These are phyloP conservation scores for Stellera chamaejasme DNA, from an alignment of 345 rosid species.

Conservation along the genomic window DNA sequence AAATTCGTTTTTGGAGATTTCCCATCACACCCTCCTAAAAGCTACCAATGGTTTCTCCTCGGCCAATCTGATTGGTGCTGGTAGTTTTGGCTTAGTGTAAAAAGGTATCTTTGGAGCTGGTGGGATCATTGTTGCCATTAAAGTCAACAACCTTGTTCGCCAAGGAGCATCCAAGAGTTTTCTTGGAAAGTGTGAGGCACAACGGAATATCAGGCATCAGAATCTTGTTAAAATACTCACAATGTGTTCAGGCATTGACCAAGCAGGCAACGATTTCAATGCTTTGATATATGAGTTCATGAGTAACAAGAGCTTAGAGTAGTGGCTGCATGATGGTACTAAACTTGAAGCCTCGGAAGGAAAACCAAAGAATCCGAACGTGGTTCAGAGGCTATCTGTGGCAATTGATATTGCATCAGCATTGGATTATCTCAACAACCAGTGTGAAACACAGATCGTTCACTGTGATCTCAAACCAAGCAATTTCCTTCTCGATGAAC, in stretches of 20 bases:
- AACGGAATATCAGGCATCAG: constrained; percentile 4
- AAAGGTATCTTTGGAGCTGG: background rate
- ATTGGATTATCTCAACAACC: constrained; percentile 17
- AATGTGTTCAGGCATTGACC: background rate
- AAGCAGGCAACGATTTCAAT: constrained; percentile 1
- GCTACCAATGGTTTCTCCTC: constrained; percentile 24
- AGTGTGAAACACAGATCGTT: constrained; percentile 1
- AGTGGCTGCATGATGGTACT: constrained; percentile 7
- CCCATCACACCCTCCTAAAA: constrained; percentile 4
- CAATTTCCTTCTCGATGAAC: constrained; percentile 10
- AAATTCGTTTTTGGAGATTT: constrained; percentile 3
- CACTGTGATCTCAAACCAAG: constrained; percentile 22
- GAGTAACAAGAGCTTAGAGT: constrained; percentile 8
- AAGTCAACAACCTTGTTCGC: constrained; percentile 5
- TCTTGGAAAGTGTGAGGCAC: constrained; percentile 2
- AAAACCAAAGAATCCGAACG: background rate
- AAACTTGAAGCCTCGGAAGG: background rate
- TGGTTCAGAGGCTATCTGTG: background rate
- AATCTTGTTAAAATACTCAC: constrained; percentile 3
- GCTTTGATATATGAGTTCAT: constrained; percentile 1
- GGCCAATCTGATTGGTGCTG: constrained; percentile 18
- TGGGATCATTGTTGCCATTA: constrained; percentile 1
- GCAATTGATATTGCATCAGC: constrained; percentile 13
- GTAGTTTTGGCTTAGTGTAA: constrained; percentile 18
- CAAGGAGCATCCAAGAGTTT: constrained; percentile 13